These are phyloP conservation scores for Aspergillus intermedius DNA, from an alignment of 2,329 filamentous ascomycete species.

Conservation along the genomic window DNA sequence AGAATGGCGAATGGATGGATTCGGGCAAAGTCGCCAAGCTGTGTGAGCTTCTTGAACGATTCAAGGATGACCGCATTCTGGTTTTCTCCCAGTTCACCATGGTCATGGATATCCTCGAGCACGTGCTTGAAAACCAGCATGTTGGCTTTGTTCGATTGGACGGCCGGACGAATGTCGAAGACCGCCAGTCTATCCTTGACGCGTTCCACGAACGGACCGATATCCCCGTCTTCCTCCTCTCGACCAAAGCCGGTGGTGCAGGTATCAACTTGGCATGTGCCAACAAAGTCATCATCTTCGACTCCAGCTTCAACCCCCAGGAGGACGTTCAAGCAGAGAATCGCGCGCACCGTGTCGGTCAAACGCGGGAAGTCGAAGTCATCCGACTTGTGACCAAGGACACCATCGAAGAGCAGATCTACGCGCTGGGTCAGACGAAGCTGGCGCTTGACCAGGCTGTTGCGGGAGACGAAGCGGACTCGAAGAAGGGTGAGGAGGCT, in stretches of 20 bases:
- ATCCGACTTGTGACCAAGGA: conserved; percentile 71
- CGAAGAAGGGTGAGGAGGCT: conserved; percentile 43
- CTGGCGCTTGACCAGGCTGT: conserved; percentile 76
- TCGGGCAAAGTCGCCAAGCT: conserved; percentile 83
- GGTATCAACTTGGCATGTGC: conserved; percentile 93
- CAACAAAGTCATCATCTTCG: conserved; percentile 97
- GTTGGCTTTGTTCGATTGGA: conserved; percentile 82
- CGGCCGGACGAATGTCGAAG: conserved; percentile 71
- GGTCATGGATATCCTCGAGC: conserved; percentile 82
- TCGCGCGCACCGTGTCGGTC: conserved; percentile 87
- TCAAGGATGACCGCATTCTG: conserved; percentile 71
- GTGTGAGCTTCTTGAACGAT: conserved; percentile 64
- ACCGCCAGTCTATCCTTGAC: conserved; percentile 82
- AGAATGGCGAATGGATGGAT: conserved; percentile 60
- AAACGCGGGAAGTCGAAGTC: conserved; percentile 84
- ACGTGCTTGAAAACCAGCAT: conserved; percentile 65
- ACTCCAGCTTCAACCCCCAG: conserved; percentile 94
- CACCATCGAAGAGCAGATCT: conserved; percentile 90
- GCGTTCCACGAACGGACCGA: conserved; percentile 68
- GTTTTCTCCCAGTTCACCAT: conserved; percentile 93
- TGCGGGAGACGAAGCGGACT: conserved; percentile 53
- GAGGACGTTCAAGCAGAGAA: conserved; percentile 99
- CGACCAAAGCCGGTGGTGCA: conserved; percentile 89
- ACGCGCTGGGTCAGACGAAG: conserved; percentile 86
- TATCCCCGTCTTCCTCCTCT: conserved; percentile 87